These are phyloP conservation scores for Candida methanosorbosa DNA, from an alignment of 805 yeast genomes.

Conservation along the genomic window DNA sequence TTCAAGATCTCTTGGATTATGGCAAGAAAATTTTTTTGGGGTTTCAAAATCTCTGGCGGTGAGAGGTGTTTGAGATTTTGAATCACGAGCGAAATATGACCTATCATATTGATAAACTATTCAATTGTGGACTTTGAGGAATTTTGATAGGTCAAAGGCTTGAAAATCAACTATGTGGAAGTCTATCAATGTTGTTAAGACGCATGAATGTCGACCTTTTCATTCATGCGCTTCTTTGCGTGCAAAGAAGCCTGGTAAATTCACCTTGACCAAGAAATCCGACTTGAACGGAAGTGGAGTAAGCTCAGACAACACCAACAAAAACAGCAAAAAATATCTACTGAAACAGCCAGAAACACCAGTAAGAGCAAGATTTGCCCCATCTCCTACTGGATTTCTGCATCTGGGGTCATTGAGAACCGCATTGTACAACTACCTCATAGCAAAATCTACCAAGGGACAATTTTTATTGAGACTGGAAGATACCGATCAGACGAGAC, in stretches of 20 bases:
- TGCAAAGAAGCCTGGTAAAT: conserved; percentile 3
- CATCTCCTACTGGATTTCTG: conserved; percentile 94
- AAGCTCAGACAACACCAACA: neutral
- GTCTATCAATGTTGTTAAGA: no score
- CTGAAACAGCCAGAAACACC: no score
- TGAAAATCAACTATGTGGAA: no score
- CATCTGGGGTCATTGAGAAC: conserved; percentile 93
- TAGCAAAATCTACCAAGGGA: conserved; percentile 76
- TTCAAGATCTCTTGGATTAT: no score
- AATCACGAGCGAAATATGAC: no score
- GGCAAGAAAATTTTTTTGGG: no score
- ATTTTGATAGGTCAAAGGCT: no score
- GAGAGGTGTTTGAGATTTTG: no score
- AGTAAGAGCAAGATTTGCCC: conserved; percentile 89
- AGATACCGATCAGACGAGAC: conserved; percentile 82
- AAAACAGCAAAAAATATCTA: neutral
- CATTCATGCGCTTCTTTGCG: conserved; percentile 1
- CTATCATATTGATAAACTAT: no score
- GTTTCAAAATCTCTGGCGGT: no score
- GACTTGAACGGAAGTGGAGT: neutral
- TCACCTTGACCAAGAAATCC: neutral
- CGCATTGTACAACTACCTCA: conserved; percentile 78
- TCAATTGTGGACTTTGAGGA: no score
- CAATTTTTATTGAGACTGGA: conserved; percentile 76
- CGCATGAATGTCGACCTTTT: no score